Evolutionary conservation across 2,329 filamentous ascomycete genomes (phyloP).

Genomic region (Beauveria sp.): DNA sequence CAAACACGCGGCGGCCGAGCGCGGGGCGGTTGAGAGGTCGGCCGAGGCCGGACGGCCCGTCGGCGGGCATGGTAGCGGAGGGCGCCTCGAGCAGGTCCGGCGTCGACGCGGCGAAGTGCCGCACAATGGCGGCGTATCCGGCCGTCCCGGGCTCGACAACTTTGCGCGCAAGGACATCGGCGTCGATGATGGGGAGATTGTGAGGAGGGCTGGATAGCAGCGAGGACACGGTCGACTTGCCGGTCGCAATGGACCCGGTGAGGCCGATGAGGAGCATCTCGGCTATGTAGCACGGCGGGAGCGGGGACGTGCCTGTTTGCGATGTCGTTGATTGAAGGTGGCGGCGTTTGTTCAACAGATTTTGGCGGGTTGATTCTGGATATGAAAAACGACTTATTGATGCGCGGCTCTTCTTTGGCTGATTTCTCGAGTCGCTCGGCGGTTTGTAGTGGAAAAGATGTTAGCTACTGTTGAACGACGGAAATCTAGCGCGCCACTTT

Average conservation of each 20-base stretch:
- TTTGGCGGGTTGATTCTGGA: background rate
- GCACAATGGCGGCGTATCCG: conserved; percentile 76
- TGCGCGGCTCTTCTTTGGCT: too few relatives aligned
- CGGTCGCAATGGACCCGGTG: conserved; percentile 94
- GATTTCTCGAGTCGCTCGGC: background rate
- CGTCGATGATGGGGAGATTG: conserved; percentile 85
- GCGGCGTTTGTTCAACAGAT: too few relatives aligned
- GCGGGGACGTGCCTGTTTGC: too few relatives aligned
- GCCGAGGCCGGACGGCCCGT: conserved; percentile 53
- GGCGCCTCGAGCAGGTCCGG: conserved; percentile 72
- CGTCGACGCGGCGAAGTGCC: conserved; percentile 72
- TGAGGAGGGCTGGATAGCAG: conserved; percentile 76
- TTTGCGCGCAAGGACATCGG: conserved; percentile 83
- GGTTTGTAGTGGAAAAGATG: background rate
- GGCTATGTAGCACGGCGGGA: background rate
- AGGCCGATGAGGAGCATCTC: conserved; percentile 89
- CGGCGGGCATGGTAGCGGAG: conserved; percentile 42
- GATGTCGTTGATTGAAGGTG: too few relatives aligned
- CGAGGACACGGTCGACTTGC: conserved; percentile 90
- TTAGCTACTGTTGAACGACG: background rate
- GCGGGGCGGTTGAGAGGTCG: conserved; percentile 78
- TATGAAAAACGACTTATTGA: too few relatives aligned
- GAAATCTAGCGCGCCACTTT: background rate
- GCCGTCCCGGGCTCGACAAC: conserved; percentile 88
- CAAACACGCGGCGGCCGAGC: conserved; percentile 81